Conservation (phyloP, 208 protist species). For the Leishmania amazonensis region DNA sequence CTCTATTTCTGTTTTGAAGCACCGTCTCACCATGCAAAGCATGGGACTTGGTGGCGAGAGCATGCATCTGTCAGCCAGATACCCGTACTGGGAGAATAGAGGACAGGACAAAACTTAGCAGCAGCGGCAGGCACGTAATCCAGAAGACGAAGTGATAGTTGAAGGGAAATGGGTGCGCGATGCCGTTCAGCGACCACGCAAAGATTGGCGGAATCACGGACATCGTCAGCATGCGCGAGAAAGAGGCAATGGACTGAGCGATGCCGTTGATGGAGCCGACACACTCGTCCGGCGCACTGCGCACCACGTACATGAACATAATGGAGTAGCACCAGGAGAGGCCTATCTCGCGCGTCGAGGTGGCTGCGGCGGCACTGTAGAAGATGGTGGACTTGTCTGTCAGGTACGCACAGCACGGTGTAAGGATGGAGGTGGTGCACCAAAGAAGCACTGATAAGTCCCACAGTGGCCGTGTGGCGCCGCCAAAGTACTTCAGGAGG, state of each 20-base stretch:
- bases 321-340: conserved; percentile 65
- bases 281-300: conserved; percentile 55
- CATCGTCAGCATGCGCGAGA: conserved; percentile 53
- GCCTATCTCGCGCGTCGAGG: conserved; percentile 42
- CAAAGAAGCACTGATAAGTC: conserved; percentile 37
- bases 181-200: conserved; percentile 61
- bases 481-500: conserved; percentile 21
- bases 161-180: conserved; percentile 41
- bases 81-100: conserved; percentile 29
- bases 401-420: conserved; percentile 35
- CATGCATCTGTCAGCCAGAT: background rate
- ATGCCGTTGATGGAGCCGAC: conserved; percentile 65
- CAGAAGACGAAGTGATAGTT: conserved; percentile 64
- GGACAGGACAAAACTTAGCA: conserved; percentile 32
- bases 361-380: conserved; percentile 31
- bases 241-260: conserved; percentile 52
- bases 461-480: conserved; percentile 24
- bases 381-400: conserved; percentile 23
- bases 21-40: background rate
- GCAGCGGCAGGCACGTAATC: conserved; percentile 44
- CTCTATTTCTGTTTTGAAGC: background rate
- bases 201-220: conserved; percentile 65
- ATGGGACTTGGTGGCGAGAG: background rate
- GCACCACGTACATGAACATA: conserved; percentile 60
- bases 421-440: conserved; percentile 29